Conservation (phyloP, 441 rosid species). For the Populus hybrid region DNA sequence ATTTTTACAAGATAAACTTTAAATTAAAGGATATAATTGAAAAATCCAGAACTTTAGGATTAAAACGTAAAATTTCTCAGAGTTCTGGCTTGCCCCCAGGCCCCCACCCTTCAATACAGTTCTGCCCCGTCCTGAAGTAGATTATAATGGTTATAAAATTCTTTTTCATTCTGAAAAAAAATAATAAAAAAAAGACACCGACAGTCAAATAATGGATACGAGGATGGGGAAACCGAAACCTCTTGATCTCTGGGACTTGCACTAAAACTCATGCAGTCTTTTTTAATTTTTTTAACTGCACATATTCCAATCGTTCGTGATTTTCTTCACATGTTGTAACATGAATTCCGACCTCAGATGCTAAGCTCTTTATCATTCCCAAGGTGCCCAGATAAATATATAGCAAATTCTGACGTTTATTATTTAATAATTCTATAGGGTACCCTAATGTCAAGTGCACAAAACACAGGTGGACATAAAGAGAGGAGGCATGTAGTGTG, state of each 20-base stretch:
- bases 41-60: not conserved
- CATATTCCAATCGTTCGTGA: not conserved
- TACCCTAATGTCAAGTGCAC: conserved; percentile 9
- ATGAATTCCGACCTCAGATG: conserved; percentile 15
- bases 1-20: too few species aligned
- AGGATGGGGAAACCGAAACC: not conserved
- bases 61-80: too few species aligned
- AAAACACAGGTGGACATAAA: not conserved
- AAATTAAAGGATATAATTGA: not conserved
- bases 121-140: too few species aligned
- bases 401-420: not conserved
- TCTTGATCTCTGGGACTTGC: not conserved
- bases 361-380: conserved; percentile 20
- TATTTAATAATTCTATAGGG: conserved; percentile 8
- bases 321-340: conserved; percentile 27
- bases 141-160: too few species aligned
- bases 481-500: not conserved
- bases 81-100: too few species aligned
- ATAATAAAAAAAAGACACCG: not conserved
- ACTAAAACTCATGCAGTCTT: not conserved
- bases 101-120: too few species aligned
- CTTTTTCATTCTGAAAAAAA: too few species aligned
- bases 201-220: not conserved
- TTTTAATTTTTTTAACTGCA: too few species aligned
- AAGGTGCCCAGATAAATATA: not conserved